Percentiles rank a stretch among this genome's conserved stretches.
phyloP scores from a whole-genome alignment of 176 grass and related monocot genomes.

The Dendrocalamus sinicus region DNA sequence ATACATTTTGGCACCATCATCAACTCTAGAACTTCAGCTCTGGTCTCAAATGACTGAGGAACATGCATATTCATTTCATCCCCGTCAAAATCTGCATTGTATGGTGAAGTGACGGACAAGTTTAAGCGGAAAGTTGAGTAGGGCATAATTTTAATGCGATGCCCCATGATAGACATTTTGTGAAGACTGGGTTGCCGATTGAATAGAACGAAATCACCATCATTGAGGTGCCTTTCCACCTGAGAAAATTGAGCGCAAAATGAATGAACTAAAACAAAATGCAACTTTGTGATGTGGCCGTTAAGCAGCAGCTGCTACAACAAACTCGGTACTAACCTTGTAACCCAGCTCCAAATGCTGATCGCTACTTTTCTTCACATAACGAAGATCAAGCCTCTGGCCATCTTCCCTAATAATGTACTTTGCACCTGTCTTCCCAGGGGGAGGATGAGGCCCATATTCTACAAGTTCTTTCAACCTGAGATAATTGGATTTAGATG shows the following conservation, averaged over 20 bases:
- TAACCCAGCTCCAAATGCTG: conserved; percentile 97
- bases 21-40: conserved; percentile 91
- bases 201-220: conserved; percentile 96
- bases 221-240: conserved; percentile 91
- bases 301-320: background rate
- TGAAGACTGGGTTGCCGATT: conserved; percentile 96
- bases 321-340: conserved; percentile 54
- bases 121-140: conserved; percentile 97
- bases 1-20: conserved; percentile 99
- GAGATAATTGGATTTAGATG: conserved; percentile 36
- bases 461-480: conserved; percentile 95
- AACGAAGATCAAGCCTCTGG: conserved; percentile 91
- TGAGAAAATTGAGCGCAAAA: conserved; percentile 44
- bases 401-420: conserved; percentile 98
- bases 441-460: conserved; percentile 91
- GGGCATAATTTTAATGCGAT: conserved; percentile 98
- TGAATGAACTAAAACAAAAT: conserved; percentile 7
- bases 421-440: conserved; percentile 92
- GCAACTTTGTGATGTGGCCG: background rate
- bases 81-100: conserved; percentile 99
- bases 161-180: conserved; percentile 99
- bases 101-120: conserved; percentile 93
- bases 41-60: conserved; percentile 96
- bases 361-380: conserved; percentile 98
- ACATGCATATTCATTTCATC: conserved; percentile 99